Conservation (phyloP, 768 basidiomycete genomes). For the Mycena epipterygia region DNA sequence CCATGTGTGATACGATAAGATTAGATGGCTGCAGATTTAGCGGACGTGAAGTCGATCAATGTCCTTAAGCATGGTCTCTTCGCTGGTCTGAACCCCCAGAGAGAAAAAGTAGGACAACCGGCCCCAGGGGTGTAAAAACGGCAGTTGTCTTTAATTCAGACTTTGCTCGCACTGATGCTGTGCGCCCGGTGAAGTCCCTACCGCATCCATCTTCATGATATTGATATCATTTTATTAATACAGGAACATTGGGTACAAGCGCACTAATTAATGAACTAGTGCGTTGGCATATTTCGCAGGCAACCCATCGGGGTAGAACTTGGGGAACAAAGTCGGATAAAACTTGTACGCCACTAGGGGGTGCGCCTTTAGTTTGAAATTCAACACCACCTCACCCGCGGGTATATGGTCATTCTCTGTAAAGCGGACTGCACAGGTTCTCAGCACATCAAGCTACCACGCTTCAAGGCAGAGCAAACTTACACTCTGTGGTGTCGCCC, state of each 20-base stretch:
- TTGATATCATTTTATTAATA: background rate
- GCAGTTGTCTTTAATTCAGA: no score
- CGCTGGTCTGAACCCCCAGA: no score
- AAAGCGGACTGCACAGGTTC: background rate
- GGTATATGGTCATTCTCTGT: slow-evolving; percentile 21
- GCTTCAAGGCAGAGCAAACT: background rate
- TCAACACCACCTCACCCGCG: slow-evolving; percentile 28
- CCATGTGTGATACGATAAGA: no score
- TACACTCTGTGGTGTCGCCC: slow-evolving; percentile 28
- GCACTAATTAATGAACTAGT: background rate
- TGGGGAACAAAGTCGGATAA: slow-evolving; percentile 31
- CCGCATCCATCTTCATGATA: no score
- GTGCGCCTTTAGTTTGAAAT: slow-evolving; percentile 33
- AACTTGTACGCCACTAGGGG: slow-evolving; percentile 31
- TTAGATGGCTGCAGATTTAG: no score
- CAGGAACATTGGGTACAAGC: background rate
- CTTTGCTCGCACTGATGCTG: no score
- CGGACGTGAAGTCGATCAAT: no score
- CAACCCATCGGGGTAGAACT: slow-evolving; percentile 32
- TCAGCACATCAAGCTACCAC: background rate
- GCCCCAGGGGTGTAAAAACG: no score
- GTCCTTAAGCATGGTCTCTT: no score
- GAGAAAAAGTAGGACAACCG: no score
- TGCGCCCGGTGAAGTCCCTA: no score
- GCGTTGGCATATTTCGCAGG: slow-evolving; percentile 23